Evolutionary conservation across 2,329 filamentous ascomycete genomes (phyloP).

Genomic region (Cercospora berteroae): DNA sequence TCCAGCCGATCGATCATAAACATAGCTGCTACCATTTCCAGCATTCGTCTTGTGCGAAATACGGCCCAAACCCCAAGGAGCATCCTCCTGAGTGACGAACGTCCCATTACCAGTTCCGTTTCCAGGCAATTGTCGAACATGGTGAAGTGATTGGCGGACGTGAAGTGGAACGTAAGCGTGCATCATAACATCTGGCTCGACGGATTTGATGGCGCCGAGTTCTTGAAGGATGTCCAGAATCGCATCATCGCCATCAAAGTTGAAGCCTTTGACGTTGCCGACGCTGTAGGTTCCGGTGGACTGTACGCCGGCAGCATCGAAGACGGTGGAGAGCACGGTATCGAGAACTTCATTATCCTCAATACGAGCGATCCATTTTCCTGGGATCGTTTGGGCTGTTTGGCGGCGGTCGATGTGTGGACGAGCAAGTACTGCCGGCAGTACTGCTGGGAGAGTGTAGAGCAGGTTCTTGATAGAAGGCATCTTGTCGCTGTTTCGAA

Average conservation of each 20-base stretch:
- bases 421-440: conserved; percentile 15
- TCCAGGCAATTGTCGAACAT: neutral
- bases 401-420: conserved; percentile 23
- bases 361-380: conserved; percentile 24
- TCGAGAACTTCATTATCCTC: conserved; percentile 17
- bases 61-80: conserved; percentile 27
- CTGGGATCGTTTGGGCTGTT: conserved; percentile 19
- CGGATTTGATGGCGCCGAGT: conserved; percentile 38
- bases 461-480: conserved; percentile 7
- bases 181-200: conserved; percentile 43
- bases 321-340: conserved; percentile 17
- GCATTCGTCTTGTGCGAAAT: conserved; percentile 25
- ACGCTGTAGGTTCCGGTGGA: conserved; percentile 39
- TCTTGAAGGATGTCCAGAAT: conserved; percentile 34
- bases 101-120: conserved; percentile 14
- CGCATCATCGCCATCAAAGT: conserved; percentile 38
- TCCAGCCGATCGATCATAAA: conserved; percentile 22
- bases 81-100: conserved; percentile 15
- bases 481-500: conserved; percentile 9
- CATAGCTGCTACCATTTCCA: conserved; percentile 28
- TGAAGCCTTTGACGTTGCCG: conserved; percentile 41
- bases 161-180: conserved; percentile 30
- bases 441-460: conserved; percentile 4
- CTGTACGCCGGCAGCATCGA: conserved; percentile 19
- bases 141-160: neutral